phyloP scores from a whole-genome alignment of 345 rosid genomes.

The Salix brachista region DNA sequence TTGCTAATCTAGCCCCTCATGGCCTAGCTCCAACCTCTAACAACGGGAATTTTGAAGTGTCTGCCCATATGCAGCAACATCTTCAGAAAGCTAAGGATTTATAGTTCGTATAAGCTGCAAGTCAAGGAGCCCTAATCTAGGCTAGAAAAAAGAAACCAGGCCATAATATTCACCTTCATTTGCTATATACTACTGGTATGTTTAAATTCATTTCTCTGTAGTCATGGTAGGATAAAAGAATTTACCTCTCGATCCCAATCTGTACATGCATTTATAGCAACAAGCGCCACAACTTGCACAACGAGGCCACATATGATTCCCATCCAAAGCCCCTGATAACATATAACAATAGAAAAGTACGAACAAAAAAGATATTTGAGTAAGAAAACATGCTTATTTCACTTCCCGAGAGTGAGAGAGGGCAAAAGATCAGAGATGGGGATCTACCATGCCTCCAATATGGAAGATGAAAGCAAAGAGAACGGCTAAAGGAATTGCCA shows the following conservation, averaged over 20 bases:
- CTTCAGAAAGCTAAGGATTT: background rate
- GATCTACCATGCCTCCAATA: conserved; percentile 34
- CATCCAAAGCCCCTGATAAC: conserved; percentile 46
- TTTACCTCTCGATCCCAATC: conserved; percentile 40
- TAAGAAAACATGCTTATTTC: background rate
- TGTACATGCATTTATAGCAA: conserved; percentile 30
- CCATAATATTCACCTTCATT: background rate
- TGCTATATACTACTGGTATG: background rate
- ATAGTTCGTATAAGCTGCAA: background rate
- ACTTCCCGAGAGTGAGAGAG: background rate
- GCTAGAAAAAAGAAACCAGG: background rate
- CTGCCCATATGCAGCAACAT: background rate
- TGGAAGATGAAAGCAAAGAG: conserved; percentile 36
- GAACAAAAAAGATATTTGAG: background rate
- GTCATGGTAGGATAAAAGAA: background rate
- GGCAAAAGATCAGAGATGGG: background rate
- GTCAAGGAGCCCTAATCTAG: background rate
- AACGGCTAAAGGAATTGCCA: conserved; percentile 43
- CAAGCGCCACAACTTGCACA: conserved; percentile 38
- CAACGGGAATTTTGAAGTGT: background rate
- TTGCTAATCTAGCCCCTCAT: background rate
- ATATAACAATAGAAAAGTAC: no score
- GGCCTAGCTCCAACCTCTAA: background rate
- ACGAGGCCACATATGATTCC: conserved; percentile 44
- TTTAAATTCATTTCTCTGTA: no score